A percentile compares a stretch with the other conserved stretches of the same genome.
Conservation (phyloP, 2,329 filamentous ascomycete species). For the Talaromyces sp. region DNA sequence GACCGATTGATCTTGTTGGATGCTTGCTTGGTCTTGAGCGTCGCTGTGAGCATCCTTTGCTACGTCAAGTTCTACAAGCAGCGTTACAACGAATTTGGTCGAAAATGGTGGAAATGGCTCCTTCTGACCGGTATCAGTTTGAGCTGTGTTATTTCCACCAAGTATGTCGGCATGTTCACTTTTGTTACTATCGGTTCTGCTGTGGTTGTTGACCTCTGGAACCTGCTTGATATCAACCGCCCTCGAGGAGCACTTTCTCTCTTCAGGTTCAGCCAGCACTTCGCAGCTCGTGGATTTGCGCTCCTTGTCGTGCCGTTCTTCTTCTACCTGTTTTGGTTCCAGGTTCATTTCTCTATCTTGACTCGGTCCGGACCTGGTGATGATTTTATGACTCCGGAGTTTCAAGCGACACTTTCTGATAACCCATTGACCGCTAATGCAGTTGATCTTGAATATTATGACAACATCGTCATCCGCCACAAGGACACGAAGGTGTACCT, state of each 20-base stretch:
- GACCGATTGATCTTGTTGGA: conserved; percentile 92
- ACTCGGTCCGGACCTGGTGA: conserved; percentile 86
- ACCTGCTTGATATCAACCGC: conserved; percentile 82
- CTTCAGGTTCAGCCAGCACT: conserved; percentile 79
- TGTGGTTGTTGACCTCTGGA: conserved; percentile 92
- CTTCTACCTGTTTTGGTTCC: conserved; percentile 99
- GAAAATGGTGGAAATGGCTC: conserved; percentile 99
- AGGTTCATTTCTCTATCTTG: conserved; percentile 93
- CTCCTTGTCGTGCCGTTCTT: conserved; percentile 89
- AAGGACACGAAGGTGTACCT: conserved; percentile 97
- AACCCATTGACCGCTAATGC: conserved; percentile 88
- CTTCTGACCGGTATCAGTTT: conserved; percentile 88
- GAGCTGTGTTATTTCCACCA: conserved; percentile 96
- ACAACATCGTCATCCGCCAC: conserved; percentile 80
- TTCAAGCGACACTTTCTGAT: conserved; percentile 94
- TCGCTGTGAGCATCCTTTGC: conserved; percentile 88
- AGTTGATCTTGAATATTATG: conserved; percentile 82
- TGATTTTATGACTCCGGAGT: conserved; percentile 97
- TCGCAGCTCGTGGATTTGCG: conserved; percentile 76
- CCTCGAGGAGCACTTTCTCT: conserved; percentile 74
- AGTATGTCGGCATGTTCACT: conserved; percentile 94
- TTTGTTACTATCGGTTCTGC: conserved; percentile 96
- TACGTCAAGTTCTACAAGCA: conserved; percentile 99
- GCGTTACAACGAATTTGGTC: conserved; percentile 77
- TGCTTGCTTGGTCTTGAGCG: conserved; percentile 87